Base-by-base conservation (phyloP, 2,329 filamentous ascomycete species). In the Fusarium siculi region DNA sequence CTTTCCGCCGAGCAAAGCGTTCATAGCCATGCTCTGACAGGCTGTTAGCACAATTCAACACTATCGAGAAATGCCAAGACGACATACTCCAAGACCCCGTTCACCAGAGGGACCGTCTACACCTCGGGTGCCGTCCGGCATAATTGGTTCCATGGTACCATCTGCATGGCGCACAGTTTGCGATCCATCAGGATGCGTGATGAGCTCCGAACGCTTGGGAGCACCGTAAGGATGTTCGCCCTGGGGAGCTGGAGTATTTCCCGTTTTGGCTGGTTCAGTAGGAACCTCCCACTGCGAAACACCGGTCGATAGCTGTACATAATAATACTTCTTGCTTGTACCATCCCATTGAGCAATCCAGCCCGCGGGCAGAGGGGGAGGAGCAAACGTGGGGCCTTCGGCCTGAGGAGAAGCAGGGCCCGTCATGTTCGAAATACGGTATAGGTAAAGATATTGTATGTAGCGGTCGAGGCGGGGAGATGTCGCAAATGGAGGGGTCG, bases 201-300 rank as follows among this genome's bases (percentile, higher is more conserved):
- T 90, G 73, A 90, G 82, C 79, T 90, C 84, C 59, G 84, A 82
- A 47, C 82, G 82, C 57, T 87, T 84, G 63, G 89, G 88, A 18
- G 85, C 83, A 66, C 89, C 89, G 81, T 91, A 93, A 9, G 91
- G 91, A 76, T 92, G 90, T 25, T 92, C 89, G 68, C 80, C 76
- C 59, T 81, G 84, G 64, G 86, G 86, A 69, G 84, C 87, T 50
- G 88, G 91, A 42, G 88, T 91, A 78, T 84, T 89, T 70, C 90
- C 89, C 28, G 88, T 87, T 49, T 89, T 90, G 12, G 88, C 91
- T 55, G 91, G 86, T 66, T 89, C 85, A 19, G 89, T 93, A 37
- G 92, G 92, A 37, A 88, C 87, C n/a, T 93, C 91, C 92, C 92
- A 93, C 81, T 93, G 91, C 71, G 91, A 93, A 42, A 89, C 86